These are phyloP conservation scores for Ajuga reptans DNA, from an alignment of 305 asterid genomes.

Conservation along the genomic window DNA sequence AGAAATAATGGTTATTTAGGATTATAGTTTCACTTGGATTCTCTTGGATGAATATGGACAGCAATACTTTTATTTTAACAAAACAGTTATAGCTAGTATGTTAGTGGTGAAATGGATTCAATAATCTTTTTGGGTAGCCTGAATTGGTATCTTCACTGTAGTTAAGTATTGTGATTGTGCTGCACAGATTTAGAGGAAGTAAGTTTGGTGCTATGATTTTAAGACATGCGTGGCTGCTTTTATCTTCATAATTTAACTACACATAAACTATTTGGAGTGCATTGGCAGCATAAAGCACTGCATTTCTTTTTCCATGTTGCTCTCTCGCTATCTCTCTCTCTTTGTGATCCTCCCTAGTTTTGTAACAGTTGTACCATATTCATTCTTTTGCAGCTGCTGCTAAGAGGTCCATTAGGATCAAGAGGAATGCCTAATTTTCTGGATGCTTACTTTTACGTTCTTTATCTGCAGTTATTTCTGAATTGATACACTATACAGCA, in stretches of 20 bases:
- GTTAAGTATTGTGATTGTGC: background rate
- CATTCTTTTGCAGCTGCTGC: constrained; percentile 6
- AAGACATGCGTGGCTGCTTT: background rate
- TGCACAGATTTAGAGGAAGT: background rate
- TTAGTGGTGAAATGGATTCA: background rate
- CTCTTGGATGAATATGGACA: constrained; percentile 1
- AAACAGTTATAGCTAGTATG: background rate
- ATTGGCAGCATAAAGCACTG: background rate
- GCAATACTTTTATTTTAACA: background rate
- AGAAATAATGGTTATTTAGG: background rate
- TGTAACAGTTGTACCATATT: background rate
- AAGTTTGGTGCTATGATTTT: constrained; percentile 5
- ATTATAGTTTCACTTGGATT: background rate
- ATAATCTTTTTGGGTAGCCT: constrained; percentile 1
- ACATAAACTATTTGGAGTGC: background rate
- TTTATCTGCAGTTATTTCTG: constrained; percentile 78
- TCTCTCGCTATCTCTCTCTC: background rate
- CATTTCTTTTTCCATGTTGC: background rate
- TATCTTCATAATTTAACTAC: background rate
- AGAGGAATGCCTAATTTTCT: constrained; percentile 5
- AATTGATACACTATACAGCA: constrained; percentile 81
- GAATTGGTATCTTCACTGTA: background rate
- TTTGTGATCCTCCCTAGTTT: background rate
- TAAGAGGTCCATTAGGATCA: constrained; percentile 7
- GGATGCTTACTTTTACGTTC: constrained; percentile 20